Evolutionary conservation across 129 eudicot genomes (phyloP).

Genomic region (Cynara cardunculus): DNA sequence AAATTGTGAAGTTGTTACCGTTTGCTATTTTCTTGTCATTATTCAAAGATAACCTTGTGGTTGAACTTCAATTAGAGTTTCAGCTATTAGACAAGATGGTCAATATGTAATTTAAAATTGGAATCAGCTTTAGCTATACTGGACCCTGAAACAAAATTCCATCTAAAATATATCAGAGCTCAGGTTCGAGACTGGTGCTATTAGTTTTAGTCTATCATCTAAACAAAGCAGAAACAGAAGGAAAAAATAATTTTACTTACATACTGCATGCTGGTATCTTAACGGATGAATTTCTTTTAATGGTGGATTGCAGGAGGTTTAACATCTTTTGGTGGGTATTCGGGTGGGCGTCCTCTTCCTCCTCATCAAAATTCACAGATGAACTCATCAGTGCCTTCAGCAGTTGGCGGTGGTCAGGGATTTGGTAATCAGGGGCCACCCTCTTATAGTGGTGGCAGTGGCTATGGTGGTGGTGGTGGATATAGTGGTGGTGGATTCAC

Average conservation of each 20-base stretch:
- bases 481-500: constrained; percentile 41
- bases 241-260: not conserved
- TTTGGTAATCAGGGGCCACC: constrained; percentile 49
- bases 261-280: not conserved
- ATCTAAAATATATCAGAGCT: not conserved
- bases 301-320: constrained; percentile 26
- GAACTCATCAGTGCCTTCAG: constrained; percentile 29
- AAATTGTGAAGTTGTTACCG: too few relatives aligned
- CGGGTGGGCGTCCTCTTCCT: constrained; percentile 36
- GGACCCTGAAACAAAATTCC: not conserved
- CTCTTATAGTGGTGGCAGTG: constrained; percentile 31
- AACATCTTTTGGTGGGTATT: constrained; percentile 28
- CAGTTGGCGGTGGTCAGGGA: constrained; percentile 40
- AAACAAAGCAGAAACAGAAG: not conserved
- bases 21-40: not conserved
- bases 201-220: too few relatives aligned
- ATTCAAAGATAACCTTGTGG: not conserved
- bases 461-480: constrained; percentile 26
- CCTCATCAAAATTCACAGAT: constrained; percentile 34
- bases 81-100: not conserved
- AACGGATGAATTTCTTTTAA: not conserved
- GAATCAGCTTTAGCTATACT: not conserved
- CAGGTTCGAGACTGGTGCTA: too few relatives aligned
- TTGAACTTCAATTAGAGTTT: not conserved
- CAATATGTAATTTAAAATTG: not conserved